phyloP scores from a whole-genome alignment of 495 filamentous ascomycete genomes.

The Apodospora peruviana region DNA sequence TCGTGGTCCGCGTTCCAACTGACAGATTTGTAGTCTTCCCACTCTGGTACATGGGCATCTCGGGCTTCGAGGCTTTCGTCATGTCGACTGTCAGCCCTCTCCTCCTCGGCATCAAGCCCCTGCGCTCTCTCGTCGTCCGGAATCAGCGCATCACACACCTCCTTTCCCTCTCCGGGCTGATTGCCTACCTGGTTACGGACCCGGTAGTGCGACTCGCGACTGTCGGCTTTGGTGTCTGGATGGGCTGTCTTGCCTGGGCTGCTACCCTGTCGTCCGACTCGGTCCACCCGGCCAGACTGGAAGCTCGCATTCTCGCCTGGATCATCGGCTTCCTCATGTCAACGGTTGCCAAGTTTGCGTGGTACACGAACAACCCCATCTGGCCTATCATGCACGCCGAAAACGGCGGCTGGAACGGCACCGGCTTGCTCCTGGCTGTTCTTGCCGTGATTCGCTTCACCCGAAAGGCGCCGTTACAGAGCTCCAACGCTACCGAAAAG shows the following conservation, averaged over 20 bases:
- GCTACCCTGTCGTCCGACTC: constrained; percentile 75
- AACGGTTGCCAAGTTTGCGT: constrained; percentile 86
- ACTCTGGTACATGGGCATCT: constrained; percentile 99
- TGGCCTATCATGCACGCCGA: constrained; percentile 88
- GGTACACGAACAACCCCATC: constrained; percentile 92
- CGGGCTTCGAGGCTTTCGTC: constrained; percentile 87
- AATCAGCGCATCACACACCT: constrained; percentile 68
- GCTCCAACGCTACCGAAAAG: constrained; percentile 34
- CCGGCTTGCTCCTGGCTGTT: constrained; percentile 69
- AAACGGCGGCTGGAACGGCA: constrained; percentile 91
- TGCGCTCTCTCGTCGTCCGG: constrained; percentile 61
- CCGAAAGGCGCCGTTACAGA: constrained; percentile 48
- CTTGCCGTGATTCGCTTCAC: constrained; percentile 69
- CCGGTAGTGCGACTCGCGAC: constrained; percentile 75
- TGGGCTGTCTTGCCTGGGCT: constrained; percentile 75
- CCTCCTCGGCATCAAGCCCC: constrained; percentile 63
- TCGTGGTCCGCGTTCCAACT: not conserved
- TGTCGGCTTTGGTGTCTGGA: constrained; percentile 70
- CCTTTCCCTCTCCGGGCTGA: constrained; percentile 69
- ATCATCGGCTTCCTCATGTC: constrained; percentile 78
- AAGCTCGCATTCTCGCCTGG: constrained; percentile 76
- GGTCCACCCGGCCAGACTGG: constrained; percentile 65
- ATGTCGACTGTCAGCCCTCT: constrained; percentile 78
- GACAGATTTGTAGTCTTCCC: constrained; percentile 67
- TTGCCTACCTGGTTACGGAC: constrained; percentile 68